Conservation (phyloP, 495 filamentous ascomycete species). For the Delitschia confertaspora region DNA sequence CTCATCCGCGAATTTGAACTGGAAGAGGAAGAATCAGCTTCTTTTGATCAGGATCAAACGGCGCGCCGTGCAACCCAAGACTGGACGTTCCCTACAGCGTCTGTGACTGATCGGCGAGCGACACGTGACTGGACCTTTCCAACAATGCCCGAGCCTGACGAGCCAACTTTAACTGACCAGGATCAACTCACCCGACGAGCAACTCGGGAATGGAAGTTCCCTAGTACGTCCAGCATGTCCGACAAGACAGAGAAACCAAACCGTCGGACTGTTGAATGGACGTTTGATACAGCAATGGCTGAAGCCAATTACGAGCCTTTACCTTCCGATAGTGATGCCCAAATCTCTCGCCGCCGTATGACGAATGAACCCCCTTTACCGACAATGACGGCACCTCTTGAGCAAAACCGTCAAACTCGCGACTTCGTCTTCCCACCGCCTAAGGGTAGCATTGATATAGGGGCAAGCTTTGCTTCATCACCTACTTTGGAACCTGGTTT, state of each 20-base stretch:
- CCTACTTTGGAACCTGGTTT: constrained; percentile 27
- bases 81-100: constrained; percentile 4
- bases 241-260: constrained; percentile 12
- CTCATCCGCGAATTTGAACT: constrained; percentile 37
- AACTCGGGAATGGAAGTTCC: constrained; percentile 20
- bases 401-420: constrained; percentile 17
- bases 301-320: constrained; percentile 18
- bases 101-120: constrained; percentile 29
- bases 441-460: not conserved
- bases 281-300: constrained; percentile 22
- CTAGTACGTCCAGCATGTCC: not conserved
- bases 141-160: constrained; percentile 31
- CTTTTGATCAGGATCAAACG: constrained; percentile 13
- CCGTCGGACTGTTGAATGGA: constrained; percentile 21
- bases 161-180: constrained; percentile 11
- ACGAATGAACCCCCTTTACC: constrained; percentile 15
- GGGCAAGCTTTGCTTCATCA: constrained; percentile 20
- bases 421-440: constrained; percentile 22
- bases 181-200: constrained; percentile 1
- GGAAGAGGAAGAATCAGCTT: constrained; percentile 33
- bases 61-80: constrained; percentile 6
- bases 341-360: constrained; percentile 11
- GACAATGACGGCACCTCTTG: not conserved
- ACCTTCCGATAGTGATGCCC: constrained; percentile 2
- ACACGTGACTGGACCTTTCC: constrained; percentile 38